These are phyloP conservation scores for Globisporangium cystogenes DNA, from an alignment of 352 stramenopile species.

Conservation along the genomic window DNA sequence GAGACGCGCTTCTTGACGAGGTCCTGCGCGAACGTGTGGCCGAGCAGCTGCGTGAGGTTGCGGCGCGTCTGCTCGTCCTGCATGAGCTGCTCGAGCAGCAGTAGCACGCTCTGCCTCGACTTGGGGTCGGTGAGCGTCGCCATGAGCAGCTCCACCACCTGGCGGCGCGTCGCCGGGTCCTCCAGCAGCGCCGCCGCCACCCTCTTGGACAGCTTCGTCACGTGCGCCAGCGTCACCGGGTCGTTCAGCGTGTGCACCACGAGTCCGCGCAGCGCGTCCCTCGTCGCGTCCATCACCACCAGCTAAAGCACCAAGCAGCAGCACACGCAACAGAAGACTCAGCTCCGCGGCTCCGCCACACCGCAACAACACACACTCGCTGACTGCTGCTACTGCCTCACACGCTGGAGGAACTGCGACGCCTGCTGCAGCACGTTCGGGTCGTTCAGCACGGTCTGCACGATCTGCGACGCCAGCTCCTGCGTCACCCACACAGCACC, in stretches of 20 bases:
- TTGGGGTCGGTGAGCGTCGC: conserved; percentile 40
- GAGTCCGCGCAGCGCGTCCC: conserved; percentile 38
- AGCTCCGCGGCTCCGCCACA: too few species aligned
- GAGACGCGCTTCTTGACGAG: conserved; percentile 58
- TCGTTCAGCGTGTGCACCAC: conserved; percentile 65
- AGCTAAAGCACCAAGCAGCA: conserved; percentile 32
- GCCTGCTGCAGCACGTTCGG: conserved; percentile 79
- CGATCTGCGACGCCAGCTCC: conserved; percentile 78
- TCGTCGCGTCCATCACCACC: conserved; percentile 59
- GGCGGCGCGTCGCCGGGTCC: conserved; percentile 45
- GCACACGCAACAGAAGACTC: conserved; percentile 7
- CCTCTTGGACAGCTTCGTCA: conserved; percentile 43
- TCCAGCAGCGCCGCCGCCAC: conserved; percentile 38
- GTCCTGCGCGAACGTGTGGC: conserved; percentile 62
- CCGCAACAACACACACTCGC: too few species aligned
- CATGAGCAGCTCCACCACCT: conserved; percentile 51
- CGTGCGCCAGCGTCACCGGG: conserved; percentile 39
- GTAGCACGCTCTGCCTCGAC: conserved; percentile 39
- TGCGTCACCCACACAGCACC: background rate
- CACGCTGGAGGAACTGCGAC: conserved; percentile 64
- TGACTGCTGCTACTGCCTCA: conserved; percentile 13
- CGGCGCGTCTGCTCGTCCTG: conserved; percentile 40
- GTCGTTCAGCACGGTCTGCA: conserved; percentile 84
- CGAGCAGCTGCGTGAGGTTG: conserved; percentile 57
- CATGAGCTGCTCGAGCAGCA: conserved; percentile 63